Percentiles rank a stretch among this genome's conserved stretches.
Conservation (phyloP, 176 grass and related monocot species). For the Bonia amplexicaulis region DNA sequence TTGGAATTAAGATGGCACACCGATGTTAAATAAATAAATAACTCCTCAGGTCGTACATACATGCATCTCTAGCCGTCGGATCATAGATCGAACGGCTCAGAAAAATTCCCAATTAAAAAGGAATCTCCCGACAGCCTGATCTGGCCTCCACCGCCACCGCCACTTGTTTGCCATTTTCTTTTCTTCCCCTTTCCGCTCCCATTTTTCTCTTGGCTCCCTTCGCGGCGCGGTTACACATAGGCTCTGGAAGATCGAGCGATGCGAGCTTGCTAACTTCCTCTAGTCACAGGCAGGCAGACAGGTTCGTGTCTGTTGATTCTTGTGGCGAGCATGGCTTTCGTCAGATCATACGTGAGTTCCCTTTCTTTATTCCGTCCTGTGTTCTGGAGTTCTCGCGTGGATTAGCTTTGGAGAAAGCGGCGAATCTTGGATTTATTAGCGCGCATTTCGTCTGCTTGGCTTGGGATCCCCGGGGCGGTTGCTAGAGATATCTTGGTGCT, state of each 20-base stretch:
- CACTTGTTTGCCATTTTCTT: background rate
- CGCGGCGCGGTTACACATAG: background rate
- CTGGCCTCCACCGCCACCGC: background rate
- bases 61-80: background rate
- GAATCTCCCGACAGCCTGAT: background rate
- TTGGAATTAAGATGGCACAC: too few species aligned
- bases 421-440: background rate
- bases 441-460: background rate
- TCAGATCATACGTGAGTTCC: conserved; percentile 19
- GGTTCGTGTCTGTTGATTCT: background rate
- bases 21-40: too few species aligned
- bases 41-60: background rate
- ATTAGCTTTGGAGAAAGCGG: background rate
- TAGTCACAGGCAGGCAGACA: background rate
- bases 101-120: background rate
- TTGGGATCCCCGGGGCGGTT: background rate
- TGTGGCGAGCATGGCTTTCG: conserved; percentile 2
- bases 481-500: background rate
- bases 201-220: background rate
- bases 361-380: background rate
- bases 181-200: background rate
- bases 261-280: background rate
- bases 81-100: background rate
- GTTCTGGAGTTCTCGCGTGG: background rate
- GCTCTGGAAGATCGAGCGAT: background rate